phyloP scores from a whole-genome alignment of 2,329 filamentous ascomycete genomes.

The Penicillium sp. region DNA sequence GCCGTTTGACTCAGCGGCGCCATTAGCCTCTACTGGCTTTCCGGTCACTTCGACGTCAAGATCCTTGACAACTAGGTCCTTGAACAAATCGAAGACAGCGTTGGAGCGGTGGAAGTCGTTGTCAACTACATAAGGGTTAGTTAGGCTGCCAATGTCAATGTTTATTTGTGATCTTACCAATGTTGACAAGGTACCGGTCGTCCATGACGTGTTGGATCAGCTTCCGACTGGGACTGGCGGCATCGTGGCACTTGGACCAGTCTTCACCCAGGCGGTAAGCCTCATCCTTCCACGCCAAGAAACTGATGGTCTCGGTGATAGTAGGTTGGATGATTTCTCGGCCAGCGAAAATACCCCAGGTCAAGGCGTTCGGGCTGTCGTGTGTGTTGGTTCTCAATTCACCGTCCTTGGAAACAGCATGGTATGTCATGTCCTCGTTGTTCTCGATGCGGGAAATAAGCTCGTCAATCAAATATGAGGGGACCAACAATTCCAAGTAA shows the following conservation, averaged over 20 bases:
- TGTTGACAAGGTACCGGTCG: slow-evolving; percentile 91
- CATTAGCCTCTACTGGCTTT: slow-evolving; percentile 24
- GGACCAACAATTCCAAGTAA: slow-evolving; percentile 88
- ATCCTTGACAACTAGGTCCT: slow-evolving; percentile 60
- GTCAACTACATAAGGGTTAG: slow-evolving; percentile 66
- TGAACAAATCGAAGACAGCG: slow-evolving; percentile 82
- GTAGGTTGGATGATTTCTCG: slow-evolving; percentile 99
- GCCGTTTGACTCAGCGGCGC: slow-evolving; percentile 21
- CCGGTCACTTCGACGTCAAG: slow-evolving; percentile 33
- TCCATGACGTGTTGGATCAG: slow-evolving; percentile 84
- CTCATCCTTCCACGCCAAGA: slow-evolving; percentile 98
- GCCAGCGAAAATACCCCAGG: slow-evolving; percentile 97
- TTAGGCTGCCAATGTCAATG: neutral
- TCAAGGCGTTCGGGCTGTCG: slow-evolving; percentile 91
- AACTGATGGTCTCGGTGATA: slow-evolving; percentile 97
- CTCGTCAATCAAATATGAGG: slow-evolving; percentile 74
- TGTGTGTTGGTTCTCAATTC: slow-evolving; percentile 81
- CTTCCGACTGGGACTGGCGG: slow-evolving; percentile 72
- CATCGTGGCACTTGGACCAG: slow-evolving; percentile 89
- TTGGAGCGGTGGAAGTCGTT: slow-evolving; percentile 91
- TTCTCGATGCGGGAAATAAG: slow-evolving; percentile 75
- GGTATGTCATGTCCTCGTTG: slow-evolving; percentile 85
- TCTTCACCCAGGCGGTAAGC: slow-evolving; percentile 89
- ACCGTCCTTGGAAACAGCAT: slow-evolving; percentile 83
- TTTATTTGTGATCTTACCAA: slow-evolving; percentile 62